Evolutionary conservation across 495 filamentous ascomycete genomes (phyloP).

Genomic region (Niebla homalea): DNA sequence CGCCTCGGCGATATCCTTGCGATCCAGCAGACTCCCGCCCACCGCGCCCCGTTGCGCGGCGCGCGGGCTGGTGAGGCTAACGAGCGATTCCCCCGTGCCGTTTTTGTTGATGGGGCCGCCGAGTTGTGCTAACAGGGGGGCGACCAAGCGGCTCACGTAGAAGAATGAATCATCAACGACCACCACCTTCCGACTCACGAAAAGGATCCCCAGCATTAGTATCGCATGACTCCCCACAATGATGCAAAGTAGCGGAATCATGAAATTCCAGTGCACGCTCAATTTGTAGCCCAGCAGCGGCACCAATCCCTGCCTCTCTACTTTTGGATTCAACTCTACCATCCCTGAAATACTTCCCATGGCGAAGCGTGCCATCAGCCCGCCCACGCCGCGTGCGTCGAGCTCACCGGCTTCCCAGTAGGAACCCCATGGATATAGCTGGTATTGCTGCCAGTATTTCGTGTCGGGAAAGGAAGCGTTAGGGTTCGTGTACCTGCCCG

Average conservation of each 20-base stretch:
- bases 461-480: not conserved
- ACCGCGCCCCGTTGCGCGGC: no score
- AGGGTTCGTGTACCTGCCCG: slow-evolving; percentile 5
- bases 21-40: not conserved
- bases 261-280: slow-evolving; percentile 10
- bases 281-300: slow-evolving; percentile 10
- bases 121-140: slow-evolving; percentile 4
- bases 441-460: slow-evolving; percentile 12
- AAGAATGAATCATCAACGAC: slow-evolving; percentile 12
- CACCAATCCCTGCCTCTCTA: slow-evolving; percentile 1
- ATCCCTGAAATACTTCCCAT: slow-evolving; percentile 14
- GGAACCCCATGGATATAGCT: slow-evolving; percentile 12
- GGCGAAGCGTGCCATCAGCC: slow-evolving; percentile 14
- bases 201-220: slow-evolving; percentile 10
- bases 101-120: not conserved
- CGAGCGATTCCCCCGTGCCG: no score
- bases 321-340: slow-evolving; percentile 2
- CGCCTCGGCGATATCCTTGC: not conserved
- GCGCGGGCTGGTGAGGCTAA: no score
- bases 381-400: slow-evolving; percentile 2
- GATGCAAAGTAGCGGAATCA: slow-evolving; percentile 4
- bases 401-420: slow-evolving; percentile 12
- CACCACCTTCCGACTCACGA: slow-evolving; percentile 8
- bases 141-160: slow-evolving; percentile 7
- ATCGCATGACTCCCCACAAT: slow-evolving; percentile 9